Evolutionary conservation across 2,329 filamentous ascomycete species (phyloP), one percentile per base, ranked within the genome.

Genomic region (Paraconiothyrium brasiliense): DNA sequence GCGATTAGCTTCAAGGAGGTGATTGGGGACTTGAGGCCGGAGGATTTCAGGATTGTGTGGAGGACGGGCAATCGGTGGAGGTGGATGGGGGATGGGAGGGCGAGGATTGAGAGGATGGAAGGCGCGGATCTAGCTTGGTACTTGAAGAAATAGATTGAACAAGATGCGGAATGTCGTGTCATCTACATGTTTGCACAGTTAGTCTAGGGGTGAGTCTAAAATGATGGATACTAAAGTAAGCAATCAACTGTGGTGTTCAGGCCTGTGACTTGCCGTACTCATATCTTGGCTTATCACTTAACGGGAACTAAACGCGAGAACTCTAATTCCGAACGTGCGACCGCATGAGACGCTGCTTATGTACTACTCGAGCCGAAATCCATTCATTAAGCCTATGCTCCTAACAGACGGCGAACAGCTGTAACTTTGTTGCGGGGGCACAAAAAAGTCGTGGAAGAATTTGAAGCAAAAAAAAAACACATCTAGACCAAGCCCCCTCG

Each of bases 71-170:
- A 61, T 54, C 20, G 56, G 47, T 64, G 41, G n/a, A 22, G 56
- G 59, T 61, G 55, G 50, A 52, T 64, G 59, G 59, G 56, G n/a
- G 59, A 57, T 59, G 62, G 59, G 35, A 48, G 32, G 43, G 55
- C 56, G 46, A 49, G 10, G 39, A 39, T 61, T 13, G 62, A 61
- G 50, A 51, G 50, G 4, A 27, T 22, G 37, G 14, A 39, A n/a
- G 62, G 55, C 1, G 54, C 44, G 30, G 62, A 59, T 61, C 39
- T 61, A 24, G 58, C 54, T n/a, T 61, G 54, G 27, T 61, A 61
- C 57, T n/a, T 41, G 39, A 41, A 41, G 39, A 41, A 41, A n/a
- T 41, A 41, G 39, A 30, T 4, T 30, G 27, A 30, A 30, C 4
- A 2, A 30, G 27, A 30, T 6, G 27, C 27, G 2, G 6, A 30